phyloP scores from a whole-genome alignment of 768 basidiomycete genomes.

The Pulveroboletus sp. region DNA sequence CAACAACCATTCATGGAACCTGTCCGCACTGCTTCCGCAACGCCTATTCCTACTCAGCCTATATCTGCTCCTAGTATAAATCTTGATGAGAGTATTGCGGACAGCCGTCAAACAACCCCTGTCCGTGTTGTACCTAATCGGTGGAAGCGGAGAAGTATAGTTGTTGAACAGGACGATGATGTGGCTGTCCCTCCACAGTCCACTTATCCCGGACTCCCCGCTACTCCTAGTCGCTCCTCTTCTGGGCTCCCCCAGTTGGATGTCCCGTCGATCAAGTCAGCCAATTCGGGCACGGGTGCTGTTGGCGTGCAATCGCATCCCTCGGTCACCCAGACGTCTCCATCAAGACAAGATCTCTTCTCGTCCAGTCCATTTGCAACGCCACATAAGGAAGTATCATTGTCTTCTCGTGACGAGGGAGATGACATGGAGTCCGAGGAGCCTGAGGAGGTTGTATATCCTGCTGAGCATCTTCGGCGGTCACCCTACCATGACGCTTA shows the following conservation, averaged over 20 bases:
- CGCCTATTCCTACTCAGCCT: constrained; percentile 28
- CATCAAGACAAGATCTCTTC: constrained; percentile 55
- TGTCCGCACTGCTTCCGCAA: constrained; percentile 24
- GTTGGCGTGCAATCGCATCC: constrained; percentile 48
- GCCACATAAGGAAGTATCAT: constrained; percentile 59
- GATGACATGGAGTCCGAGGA: constrained; percentile 40
- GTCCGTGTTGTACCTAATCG: constrained; percentile 35
- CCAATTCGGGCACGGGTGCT: constrained; percentile 40
- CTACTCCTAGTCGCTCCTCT: constrained; percentile 39
- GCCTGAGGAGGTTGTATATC: constrained; percentile 57
- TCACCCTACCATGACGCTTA: constrained; percentile 47
- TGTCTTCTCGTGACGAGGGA: constrained; percentile 49
- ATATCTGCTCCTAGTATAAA: constrained; percentile 24
- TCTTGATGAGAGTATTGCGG: constrained; percentile 27
- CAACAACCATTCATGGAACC: constrained; percentile 28
- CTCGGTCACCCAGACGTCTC: constrained; percentile 37
- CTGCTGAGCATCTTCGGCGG: constrained; percentile 50
- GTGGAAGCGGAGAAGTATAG: constrained; percentile 53
- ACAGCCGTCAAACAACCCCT: constrained; percentile 32
- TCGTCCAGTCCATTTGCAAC: constrained; percentile 70
- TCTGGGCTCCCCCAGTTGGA: constrained; percentile 37
- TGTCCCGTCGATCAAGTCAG: constrained; percentile 43
- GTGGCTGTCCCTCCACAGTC: constrained; percentile 37
- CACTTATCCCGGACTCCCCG: constrained; percentile 38
- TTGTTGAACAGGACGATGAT: constrained; percentile 70